Percentiles rank a stretch among this genome's conserved stretches.
Evolutionary conservation across 2,329 filamentous ascomycete species (phyloP).

Genomic region (Fusarium pininemorale): DNA sequence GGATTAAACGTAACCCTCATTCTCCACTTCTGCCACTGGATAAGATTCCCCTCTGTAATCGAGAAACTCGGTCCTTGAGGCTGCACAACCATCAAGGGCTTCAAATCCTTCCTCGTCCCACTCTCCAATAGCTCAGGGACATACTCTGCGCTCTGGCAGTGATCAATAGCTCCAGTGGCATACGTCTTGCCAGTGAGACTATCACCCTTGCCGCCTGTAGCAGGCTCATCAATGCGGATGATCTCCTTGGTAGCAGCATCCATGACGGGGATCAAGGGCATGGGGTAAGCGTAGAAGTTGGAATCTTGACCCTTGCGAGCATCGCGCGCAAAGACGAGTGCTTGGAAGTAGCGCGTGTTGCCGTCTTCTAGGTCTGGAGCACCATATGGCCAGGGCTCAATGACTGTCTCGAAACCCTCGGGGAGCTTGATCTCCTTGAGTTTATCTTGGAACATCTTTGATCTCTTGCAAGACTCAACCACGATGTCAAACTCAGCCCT

Average conservation of each 20-base stretch:
- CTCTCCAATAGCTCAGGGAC: conserved; percentile 52
- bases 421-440: conserved; percentile 42
- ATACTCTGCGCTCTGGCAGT: conserved; percentile 50
- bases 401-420: conserved; percentile 43
- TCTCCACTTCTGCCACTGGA: conserved; percentile 72
- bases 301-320: conserved; percentile 52
- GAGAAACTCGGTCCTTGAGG: conserved; percentile 51
- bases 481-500: conserved; percentile 48
- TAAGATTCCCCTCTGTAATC: conserved; percentile 53
- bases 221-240: conserved; percentile 47
- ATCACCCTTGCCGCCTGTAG: conserved; percentile 47
- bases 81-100: conserved; percentile 63
- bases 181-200: conserved; percentile 31
- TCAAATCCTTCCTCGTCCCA: conserved; percentile 60
- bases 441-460: conserved; percentile 46
- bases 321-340: conserved; percentile 46
- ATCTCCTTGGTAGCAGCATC: conserved; percentile 44
- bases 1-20: conserved; percentile 76
- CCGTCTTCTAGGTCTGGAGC: conserved; percentile 44
- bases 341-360: conserved; percentile 47
- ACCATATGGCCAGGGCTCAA: conserved; percentile 49
- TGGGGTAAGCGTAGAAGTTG: conserved; percentile 65
- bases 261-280: conserved; percentile 58
- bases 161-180: conserved; percentile 38
- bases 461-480: conserved; percentile 41